These are phyloP conservation scores for Mycotypha africana DNA, from an alignment of 371 early-diverging fungal species.

Conservation along the genomic window DNA sequence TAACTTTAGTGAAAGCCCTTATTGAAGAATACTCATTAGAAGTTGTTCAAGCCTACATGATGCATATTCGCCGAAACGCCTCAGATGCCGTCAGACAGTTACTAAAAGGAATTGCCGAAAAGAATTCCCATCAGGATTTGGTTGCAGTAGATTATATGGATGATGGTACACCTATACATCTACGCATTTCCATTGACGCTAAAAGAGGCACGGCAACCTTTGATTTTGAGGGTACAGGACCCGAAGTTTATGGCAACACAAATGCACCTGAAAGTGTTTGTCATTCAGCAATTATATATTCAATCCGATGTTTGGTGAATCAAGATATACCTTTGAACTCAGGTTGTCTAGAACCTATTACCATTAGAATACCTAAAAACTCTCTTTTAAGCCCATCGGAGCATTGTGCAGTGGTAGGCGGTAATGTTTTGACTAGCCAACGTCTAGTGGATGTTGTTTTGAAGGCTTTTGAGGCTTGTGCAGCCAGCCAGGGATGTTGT, in stretches of 20 bases:
- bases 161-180: slow-evolving; percentile 84
- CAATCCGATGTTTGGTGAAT: slow-evolving; percentile 83
- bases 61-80: slow-evolving; percentile 80
- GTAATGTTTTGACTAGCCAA: slow-evolving; percentile 95
- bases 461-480: slow-evolving; percentile 85
- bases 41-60: slow-evolving; percentile 94
- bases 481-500: slow-evolving; percentile 93
- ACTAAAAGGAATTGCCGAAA: slow-evolving; percentile 51
- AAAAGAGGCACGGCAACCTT: slow-evolving; percentile 77
- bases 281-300: slow-evolving; percentile 92
- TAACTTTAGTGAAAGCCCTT: slow-evolving; percentile 72
- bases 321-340: slow-evolving; percentile 93
- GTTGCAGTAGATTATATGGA: slow-evolving; percentile 86
- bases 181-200: slow-evolving; percentile 68
- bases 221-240: slow-evolving; percentile 91
- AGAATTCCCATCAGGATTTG: slow-evolving; percentile 45
- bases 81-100: slow-evolving; percentile 79
- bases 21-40: slow-evolving; percentile 80
- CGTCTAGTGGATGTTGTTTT: slow-evolving; percentile 90
- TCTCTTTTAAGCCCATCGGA: slow-evolving; percentile 79
- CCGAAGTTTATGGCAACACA: slow-evolving; percentile 73
- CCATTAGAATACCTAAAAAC: slow-evolving; percentile 69
- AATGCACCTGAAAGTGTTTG: slow-evolving; percentile 65
- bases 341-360: slow-evolving; percentile 87
- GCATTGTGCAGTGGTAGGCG: slow-evolving; percentile 92